Base-by-base conservation (phyloP, 1,284 basidiomycete species). In the Ceratobasidium theobromae region DNA sequence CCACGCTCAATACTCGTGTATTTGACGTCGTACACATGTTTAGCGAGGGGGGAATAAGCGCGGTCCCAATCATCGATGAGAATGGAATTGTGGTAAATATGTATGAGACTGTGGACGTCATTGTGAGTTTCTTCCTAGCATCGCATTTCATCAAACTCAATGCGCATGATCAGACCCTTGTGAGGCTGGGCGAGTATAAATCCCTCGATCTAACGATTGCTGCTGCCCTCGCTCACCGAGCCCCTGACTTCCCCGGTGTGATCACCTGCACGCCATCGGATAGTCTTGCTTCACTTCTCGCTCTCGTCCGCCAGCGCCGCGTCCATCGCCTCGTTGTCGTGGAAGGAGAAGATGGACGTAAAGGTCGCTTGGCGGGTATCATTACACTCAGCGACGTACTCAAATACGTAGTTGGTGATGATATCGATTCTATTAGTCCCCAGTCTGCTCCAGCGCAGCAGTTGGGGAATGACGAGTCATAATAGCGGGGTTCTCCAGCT, bases 1-100 rank as follows among this genome's bases (percentile, higher is more conserved):
- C 97, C 1, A 96, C 88, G 9, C 80, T 98, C 71, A 81, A 88
- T 69, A 98, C 96, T 1, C 90, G 93, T 18, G 97, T 99, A 0
- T 98, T 98, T 73, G 95, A 98, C 74, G 93, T 99, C 54, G 97
- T 99, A 0, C 97, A 99, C 76, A 95, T 98, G 89, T 99, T 99
- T 75, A 97, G 93, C 0, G 93, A 96, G 76, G 84, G 89, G 35
- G 91, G 94, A 14, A 98, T 99, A 71, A 96, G 93, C 23, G 95
- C 96, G 1, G 96, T 99, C 9, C 97, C 97, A 2, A 98, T 99
- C 73, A 82, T 99, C 23, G 93, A 98, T 73, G 87, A 92, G 66
- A 85, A 95, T 2, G 97, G 96, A 8, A 85, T 95, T 66, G 97
- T 99, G 33, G 86, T 99, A 67, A 96, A 99, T 75, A 78, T 99